These are phyloP conservation scores for Flueggea neowawraea DNA, from an alignment of 441 rosid genomes.

Conservation along the genomic window DNA sequence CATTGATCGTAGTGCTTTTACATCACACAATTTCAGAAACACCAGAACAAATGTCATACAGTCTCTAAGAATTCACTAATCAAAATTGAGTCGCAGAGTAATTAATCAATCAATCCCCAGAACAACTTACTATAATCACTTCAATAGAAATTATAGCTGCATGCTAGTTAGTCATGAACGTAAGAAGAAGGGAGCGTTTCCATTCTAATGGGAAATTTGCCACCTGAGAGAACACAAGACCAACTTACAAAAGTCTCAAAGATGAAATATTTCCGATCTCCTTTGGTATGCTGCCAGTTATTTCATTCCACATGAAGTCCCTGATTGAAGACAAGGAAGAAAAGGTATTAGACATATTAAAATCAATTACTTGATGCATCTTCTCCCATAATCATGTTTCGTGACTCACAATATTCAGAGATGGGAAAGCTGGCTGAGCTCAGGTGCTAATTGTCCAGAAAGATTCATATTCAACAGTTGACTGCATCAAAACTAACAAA, in stretches of 20 bases:
- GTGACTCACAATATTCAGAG: slow-evolving; percentile 71
- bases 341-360: slow-evolving; percentile 16
- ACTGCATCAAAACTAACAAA: slow-evolving; percentile 40
- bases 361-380: neutral
- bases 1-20: no score
- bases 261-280: slow-evolving; percentile 79
- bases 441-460: slow-evolving; percentile 81
- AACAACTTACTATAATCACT: neutral
- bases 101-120: neutral
- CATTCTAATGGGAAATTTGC: neutral
- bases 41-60: no score
- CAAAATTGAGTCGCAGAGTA: neutral
- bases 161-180: neutral
- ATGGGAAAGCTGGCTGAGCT: slow-evolving; percentile 56
- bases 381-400: neutral
- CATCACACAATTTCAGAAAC: no score
- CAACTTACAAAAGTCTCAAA: slow-evolving; percentile 77
- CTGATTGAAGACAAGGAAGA: slow-evolving; percentile 30
- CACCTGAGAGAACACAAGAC: slow-evolving; percentile 2
- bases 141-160: neutral
- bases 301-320: slow-evolving; percentile 92
- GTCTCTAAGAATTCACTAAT: no score
- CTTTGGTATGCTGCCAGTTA: slow-evolving; percentile 80
- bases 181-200: neutral
- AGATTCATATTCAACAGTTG: slow-evolving; percentile 79